Evolutionary conservation across 208 protist species (phyloP), one percentile per base, ranked within the genome.

Genomic region (Crithidia fasciculata): DNA sequence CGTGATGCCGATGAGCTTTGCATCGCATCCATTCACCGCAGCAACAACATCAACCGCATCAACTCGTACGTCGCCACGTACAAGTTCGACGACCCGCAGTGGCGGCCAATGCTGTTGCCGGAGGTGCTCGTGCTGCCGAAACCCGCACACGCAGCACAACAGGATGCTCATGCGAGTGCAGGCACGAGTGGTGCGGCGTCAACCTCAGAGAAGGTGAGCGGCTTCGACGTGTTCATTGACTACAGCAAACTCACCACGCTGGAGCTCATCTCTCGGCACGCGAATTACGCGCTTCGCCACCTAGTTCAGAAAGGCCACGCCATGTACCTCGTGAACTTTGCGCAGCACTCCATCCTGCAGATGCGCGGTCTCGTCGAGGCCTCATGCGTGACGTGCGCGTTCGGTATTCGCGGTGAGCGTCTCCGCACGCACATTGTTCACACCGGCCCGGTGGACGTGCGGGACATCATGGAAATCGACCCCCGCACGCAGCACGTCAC

Each of bases 291-390:
- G 4, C 85, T 96, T 16, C 83, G 90, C 10, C 92, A 96, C 74
- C 78, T 96, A 54, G 89, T 95, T 9, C 90, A 96, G 74, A 92
- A 93, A 41, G 92, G 92, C 8, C 92, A 96, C 49, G 92, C 88
- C 55, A 84, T 96, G 74, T 96, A 94, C 70, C 68, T 95, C 40
- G 57, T 94, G 6, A 89, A 80, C 55, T 87, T 85, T 45, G 73
- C 90, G 3, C 89, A 95, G 78, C 92, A 96, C 69, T 94, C 90
- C 44, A 53, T 96, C 4, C 49, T 94, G 16, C 72, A 85, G n/a
- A 88, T 90, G 76, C 82, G 87, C 4, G 92, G 92, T 3, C 62
- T 95, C 18, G 78, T 95, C n/a, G 89, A 96, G 77, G 72, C 84
- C 41, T 92, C 88, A n/a, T 88, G 85, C 81, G 83, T 96, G n/a